Conservation (phyloP, 257 asterid genomes). For the Primulina huaijiensis region DNA sequence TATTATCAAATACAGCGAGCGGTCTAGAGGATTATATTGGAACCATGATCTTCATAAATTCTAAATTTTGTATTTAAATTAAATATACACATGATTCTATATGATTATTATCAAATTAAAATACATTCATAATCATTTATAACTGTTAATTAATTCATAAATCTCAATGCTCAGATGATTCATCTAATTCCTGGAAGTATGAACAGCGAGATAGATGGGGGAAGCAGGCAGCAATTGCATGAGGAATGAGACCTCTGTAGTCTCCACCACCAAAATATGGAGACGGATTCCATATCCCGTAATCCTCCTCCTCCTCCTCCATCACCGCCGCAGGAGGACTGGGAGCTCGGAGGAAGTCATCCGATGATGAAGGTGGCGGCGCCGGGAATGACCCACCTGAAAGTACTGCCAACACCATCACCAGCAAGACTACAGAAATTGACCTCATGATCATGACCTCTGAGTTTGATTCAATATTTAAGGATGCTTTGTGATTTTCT, state of each 20-base stretch:
- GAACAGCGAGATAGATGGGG: background rate
- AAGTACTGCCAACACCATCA: background rate
- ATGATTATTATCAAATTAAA: too few species aligned
- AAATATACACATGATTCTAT: too few species aligned
- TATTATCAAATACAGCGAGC: too few species aligned
- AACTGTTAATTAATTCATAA: too few species aligned
- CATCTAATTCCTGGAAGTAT: background rate
- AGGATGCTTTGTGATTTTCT: background rate
- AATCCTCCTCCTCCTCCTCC: conserved; percentile 16
- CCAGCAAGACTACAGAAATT: background rate
- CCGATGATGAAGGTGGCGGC: conserved; percentile 1
- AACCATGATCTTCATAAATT: too few species aligned
- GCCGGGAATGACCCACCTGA: background rate
- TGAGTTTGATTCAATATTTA: background rate
- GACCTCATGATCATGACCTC: background rate
- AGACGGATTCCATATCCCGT: conserved; percentile 25
- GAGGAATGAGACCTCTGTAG: conserved; percentile 17
- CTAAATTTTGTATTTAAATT: too few species aligned
- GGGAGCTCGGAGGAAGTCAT: background rate
- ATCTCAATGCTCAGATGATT: background rate
- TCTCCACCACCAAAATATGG: conserved; percentile 17
- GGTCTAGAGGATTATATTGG: too few species aligned
- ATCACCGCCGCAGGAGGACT: background rate
- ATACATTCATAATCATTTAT: too few species aligned
- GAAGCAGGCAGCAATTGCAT: conserved; percentile 11